Conservation (phyloP, 768 basidiomycete genomes). For the Trametes meyenii region DNA sequence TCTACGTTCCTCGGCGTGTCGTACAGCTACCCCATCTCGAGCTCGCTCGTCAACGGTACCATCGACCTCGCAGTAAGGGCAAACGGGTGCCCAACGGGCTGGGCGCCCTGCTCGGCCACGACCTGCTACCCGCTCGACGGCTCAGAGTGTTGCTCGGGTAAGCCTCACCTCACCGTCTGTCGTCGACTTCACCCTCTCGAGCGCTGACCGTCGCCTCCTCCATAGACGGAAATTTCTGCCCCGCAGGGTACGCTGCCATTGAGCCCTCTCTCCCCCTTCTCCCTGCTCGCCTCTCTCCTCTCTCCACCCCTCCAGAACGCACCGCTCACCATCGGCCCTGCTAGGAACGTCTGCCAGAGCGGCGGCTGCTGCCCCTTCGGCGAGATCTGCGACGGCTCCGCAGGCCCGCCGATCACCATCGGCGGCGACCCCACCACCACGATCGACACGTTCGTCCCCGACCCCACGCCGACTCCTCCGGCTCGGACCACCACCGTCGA, state of each 20-base stretch:
- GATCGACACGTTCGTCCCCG: neutral
- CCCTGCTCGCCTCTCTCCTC: too few relatives aligned
- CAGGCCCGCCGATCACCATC: constrained; percentile 10
- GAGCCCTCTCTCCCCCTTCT: too few relatives aligned
- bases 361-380: constrained; percentile 16
- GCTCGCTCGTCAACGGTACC: neutral
- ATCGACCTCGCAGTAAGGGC: neutral
- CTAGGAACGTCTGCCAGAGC: constrained; percentile 4
- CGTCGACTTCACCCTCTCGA: neutral
- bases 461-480: neutral
- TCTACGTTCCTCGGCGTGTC: neutral
- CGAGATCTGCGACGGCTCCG: constrained; percentile 9
- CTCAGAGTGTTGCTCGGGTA: constrained; percentile 15
- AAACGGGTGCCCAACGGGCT: constrained; percentile 14
- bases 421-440: neutral
- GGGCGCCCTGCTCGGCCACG: constrained; percentile 5
- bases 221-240: constrained; percentile 16
- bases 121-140: constrained; percentile 23
- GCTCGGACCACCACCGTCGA: neutral
- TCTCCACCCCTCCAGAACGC: too few relatives aligned
- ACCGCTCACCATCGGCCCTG: neutral
- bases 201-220: neutral
- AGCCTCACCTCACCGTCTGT: neutral
- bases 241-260: neutral
- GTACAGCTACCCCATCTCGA: neutral